Base-by-base conservation (phyloP, 2,329 filamentous ascomycete species). In the Epichloe baconii region DNA sequence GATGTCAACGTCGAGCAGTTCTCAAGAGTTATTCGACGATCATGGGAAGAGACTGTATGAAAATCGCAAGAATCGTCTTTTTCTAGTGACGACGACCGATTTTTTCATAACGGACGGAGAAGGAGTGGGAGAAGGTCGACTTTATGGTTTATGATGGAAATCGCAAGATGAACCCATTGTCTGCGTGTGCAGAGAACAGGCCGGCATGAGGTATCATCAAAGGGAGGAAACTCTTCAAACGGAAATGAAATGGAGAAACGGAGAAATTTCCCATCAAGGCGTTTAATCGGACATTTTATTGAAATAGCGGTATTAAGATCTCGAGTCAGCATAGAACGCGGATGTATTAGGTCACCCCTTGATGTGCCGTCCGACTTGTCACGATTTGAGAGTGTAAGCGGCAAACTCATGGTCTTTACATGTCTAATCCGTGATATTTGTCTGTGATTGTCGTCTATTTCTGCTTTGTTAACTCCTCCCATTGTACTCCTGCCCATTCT, bases 401-500 rank as follows among this genome's bases (percentile, higher is more conserved):
- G 19, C 40, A 41, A 44, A 35, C n/a, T 50, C 31, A 45, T 49
- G 46, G 44, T 43, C 12, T 41, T 8, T 47, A 38, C 51, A 48
- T 52, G 36, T 43, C n/a, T 44, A 56, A 57, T 62, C 56, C 12
- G 11, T 40, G 21, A 21, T 26, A 17, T 8, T 7, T 12, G 12
- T 37, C 21, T 19, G 17, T 26, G 17, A 44, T 15, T 17, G 11
- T 14, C n/a, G 3, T 64, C 61, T 57, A 66, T 48, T 68, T 64
- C 26, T 57, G 55, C 61, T 70, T 73, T 35, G 64, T 64, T 55
- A 81, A 61, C 67, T 96, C 90, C 69, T 98, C 93, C 93, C 91
- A 98, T 68, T 98, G 93, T 56, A 97, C 93, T 6, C 91, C 93
- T n/a, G 79, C 82, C 91, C 93, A 98, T 68, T 98, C 93, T 72